Base-by-base conservation (phyloP, 768 basidiomycete genomes). In the Auricularia cornea region DNA sequence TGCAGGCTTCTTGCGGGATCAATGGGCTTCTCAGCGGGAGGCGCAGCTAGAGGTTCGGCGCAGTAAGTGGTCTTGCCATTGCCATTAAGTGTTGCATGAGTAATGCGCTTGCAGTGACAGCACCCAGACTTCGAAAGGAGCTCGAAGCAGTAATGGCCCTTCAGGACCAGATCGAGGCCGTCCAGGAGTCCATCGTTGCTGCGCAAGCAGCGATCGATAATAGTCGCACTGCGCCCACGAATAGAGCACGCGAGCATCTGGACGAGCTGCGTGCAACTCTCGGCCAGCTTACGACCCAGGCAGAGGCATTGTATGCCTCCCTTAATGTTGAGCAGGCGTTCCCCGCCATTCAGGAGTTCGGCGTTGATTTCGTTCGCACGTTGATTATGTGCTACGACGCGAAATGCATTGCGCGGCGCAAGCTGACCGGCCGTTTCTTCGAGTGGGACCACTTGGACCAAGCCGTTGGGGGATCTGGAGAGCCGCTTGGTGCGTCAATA, bases 371-470 rank as follows among this genome's bases (percentile, higher is more conserved):
- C 62, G 68, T 77, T 2, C 64, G 63, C 2, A 70, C 65, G 0
- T 72, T 80, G 0, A 61, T 79, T 1, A 67, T 77, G 62, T 74
- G 72, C 3, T 68, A 71, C 0, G 76, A 79, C 64, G 68, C 78
- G 26, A 80, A 79, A 62, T 75, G 77, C 26, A 76, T 74, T 60
- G 75, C 79, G 3, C 63, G 72, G 10, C 74, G 74, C 61, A 64
- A 68, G 12, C 74, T 72, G 1, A 70, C 77, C 16, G 69, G 71
- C 0, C 71, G 70, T 20, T 77, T 79, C 56, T 74, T 75, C 32
- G 75, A 78, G 54, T 76, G 74, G 73, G 76, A 78, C n/a, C 69
- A 66, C 18, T 65, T 77, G 1, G 73, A 77, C 60, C 72, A 71
- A 32, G 75, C 77, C 1, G 70, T 72, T 6, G 68, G 73, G 3